Evolutionary conservation across 306 rosid species (phyloP).

Genomic region (Gastrolobium bilobum): DNA sequence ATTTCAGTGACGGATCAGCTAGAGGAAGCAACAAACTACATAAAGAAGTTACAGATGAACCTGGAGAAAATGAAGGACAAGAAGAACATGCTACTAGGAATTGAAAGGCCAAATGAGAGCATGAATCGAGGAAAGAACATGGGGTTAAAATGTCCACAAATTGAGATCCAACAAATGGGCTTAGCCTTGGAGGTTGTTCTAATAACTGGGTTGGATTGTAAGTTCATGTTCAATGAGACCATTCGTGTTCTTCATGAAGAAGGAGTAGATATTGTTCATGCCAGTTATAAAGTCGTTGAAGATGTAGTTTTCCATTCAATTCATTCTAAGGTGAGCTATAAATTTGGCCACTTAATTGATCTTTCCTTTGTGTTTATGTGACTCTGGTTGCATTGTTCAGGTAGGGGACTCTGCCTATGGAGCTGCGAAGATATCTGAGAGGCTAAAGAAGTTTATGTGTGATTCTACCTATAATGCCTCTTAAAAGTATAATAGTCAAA

Average conservation of each 20-base stretch:
- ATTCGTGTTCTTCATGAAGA: slow-evolving; percentile 70
- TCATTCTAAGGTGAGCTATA: slow-evolving; percentile 61
- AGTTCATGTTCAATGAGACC: slow-evolving; percentile 62
- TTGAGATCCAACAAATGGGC: slow-evolving; percentile 71
- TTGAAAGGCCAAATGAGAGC: slow-evolving; percentile 28
- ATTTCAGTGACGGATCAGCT: slow-evolving; percentile 65
- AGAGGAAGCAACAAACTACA: slow-evolving; percentile 71
- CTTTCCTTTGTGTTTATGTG: not conserved
- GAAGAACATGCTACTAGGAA: slow-evolving; percentile 57
- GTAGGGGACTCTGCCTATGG: slow-evolving; percentile 49
- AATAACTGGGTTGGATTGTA: slow-evolving; percentile 65
- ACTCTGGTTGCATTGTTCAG: slow-evolving; percentile 50
- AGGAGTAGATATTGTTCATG: slow-evolving; percentile 70
- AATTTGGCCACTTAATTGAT: not conserved
- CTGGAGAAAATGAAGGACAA: slow-evolving; percentile 76
- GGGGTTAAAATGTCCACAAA: slow-evolving; percentile 52
- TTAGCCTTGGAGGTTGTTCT: slow-evolving; percentile 60
- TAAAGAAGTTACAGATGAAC: slow-evolving; percentile 65
- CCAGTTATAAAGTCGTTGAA: slow-evolving; percentile 58
- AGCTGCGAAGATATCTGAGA: slow-evolving; percentile 62
- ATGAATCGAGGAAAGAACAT: not conserved
- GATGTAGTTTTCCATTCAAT: slow-evolving; percentile 66
- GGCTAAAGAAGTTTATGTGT: slow-evolving; percentile 55
- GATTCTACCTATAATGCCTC: slow-evolving; percentile 32
- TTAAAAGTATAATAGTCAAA: not conserved